Evolutionary conservation across 768 basidiomycete genomes (phyloP), one percentile per base, ranked within the genome.

Genomic region (Clitopilus hobsonii): DNA sequence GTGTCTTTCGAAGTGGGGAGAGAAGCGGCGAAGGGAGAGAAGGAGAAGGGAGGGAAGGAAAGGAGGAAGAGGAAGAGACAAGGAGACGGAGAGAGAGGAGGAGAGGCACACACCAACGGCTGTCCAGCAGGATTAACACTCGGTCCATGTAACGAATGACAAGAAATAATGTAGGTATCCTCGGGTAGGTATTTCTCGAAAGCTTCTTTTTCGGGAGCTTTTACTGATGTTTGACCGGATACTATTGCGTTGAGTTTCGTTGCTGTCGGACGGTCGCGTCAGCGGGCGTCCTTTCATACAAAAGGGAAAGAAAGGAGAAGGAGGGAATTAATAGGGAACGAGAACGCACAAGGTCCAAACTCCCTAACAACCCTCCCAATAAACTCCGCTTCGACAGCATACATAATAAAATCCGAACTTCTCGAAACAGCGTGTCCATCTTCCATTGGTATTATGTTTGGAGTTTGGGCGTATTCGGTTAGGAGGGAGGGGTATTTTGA

Each of bases 201-300:
- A 0, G 97, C 95, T 1, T 69, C 80, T 59, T 81, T 85, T 67
- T 99, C 97, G 0, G 97, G 97, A 0, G 94, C 91, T 67, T 99
- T 99, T 41, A 98, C 95, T 1, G 92, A 95, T 0, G 96, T 99
- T 68, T 99, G 96, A 0, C 96, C 97, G 0, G 93, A 84, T 24
- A 99, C 95, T 41, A 96, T 83, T 1, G 97, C 93, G 16, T 91
- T 82, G 22, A 94, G 69, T 71, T 97, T 98, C 0, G 96, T 98
- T 11, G 94, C 95, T 94, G 54, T 11, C n/a, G n/a, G n/a, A 55
- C 18, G 24, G 55, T 29, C 61, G n/a, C n/a, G n/a, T n/a, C n/a
- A n/a, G n/a, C 24, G 49, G 53, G 47, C 51, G 24, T 52, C n/a
- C n/a, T n/a, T n/a, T 24, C 20, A 22, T 30, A 45, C 26, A 55